Conservation (phyloP, 208 protist genomes). For the Leptomonas pyrrhocoris region DNA sequence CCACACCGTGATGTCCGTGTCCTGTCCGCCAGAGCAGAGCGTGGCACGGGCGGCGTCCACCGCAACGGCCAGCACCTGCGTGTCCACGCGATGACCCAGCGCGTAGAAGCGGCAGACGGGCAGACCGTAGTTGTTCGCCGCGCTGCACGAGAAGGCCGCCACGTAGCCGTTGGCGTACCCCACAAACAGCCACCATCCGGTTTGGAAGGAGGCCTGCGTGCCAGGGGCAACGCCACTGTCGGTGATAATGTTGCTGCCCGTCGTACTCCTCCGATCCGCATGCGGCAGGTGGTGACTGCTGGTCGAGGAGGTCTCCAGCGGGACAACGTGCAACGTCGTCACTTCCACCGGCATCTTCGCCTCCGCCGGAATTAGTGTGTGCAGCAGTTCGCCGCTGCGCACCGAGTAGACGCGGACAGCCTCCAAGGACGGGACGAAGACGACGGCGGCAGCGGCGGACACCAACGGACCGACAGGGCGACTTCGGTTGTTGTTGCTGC, state of each 20-base stretch:
- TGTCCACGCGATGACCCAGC: constrained; percentile 83
- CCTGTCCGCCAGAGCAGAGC: constrained; percentile 92
- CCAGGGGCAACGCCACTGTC: not conserved
- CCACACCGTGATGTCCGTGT: constrained; percentile 99
- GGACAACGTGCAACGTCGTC: constrained; percentile 61
- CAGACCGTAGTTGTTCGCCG: constrained; percentile 80
- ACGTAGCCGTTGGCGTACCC: constrained; percentile 89
- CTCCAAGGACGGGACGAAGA: constrained; percentile 86
- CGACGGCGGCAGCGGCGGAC: constrained; percentile 34
- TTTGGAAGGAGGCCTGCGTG: constrained; percentile 16
- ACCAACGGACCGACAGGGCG: constrained; percentile 7
- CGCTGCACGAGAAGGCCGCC: constrained; percentile 71
- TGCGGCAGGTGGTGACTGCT: not conserved
- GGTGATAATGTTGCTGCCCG: not conserved
- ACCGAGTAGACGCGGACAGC: constrained; percentile 83
- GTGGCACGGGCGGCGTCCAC: constrained; percentile 49
- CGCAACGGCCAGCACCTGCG: constrained; percentile 86
- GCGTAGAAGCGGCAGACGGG: constrained; percentile 85
- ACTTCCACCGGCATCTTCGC: constrained; percentile 85
- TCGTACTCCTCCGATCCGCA: not conserved
- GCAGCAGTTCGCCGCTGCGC: constrained; percentile 71
- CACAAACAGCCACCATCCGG: constrained; percentile 78
- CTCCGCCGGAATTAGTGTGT: constrained; percentile 74
- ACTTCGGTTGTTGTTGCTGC: not conserved
- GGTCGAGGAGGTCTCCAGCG: constrained; percentile 29